Evolutionary conservation across 495 filamentous ascomycete species (phyloP), one percentile per base, ranked within the genome.

Genomic region (Xylaria bambusicola): DNA sequence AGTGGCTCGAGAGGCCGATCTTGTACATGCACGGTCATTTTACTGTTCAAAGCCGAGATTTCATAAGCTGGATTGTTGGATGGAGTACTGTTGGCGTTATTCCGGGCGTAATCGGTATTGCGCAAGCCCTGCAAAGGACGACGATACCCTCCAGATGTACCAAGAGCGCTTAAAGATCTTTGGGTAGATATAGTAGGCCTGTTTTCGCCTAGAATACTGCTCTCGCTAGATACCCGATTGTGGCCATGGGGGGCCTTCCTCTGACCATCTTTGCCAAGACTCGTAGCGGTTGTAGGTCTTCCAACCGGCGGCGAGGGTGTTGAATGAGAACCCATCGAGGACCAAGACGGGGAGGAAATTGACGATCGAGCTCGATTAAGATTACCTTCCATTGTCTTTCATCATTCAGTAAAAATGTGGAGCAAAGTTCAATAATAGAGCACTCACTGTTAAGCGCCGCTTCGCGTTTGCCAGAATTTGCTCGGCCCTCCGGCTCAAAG

Each of bases 401-500:
- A 33, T 33, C 52, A 9, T 68, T 67, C 68, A 69, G 55, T 24
- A 49, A 29, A 38, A 31, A 38, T 17, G 13, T 18, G 29, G 53
- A 48, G 51, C 7, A 15, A 41, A 26, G 41, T n/a, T 45, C 36
- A 21, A 50, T 49, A 47, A 18, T 5, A 52, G 29, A 33, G 10
- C 48, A 73, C 90, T 72, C 80, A 97, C 92, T 72, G 89, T 91
- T 41, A 97, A 75, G 63, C 92, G 81, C 71, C 84, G 87, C 74
- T 97, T 97, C 27, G 92, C 92, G 74, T 95, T 95, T 35, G 91
- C 90, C 42, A 97, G 77, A 69, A 96, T 96, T 58, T 89, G 77
- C 70, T 97, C 92, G 10, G 92, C 92, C 65, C 90, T 81, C 59
- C 86, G 86, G 67, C 90, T 94, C 69, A 96, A 86, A 12, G 82